These are phyloP conservation scores for Candida ascalaphidarum DNA, from an alignment of 805 yeast species.

Conservation along the genomic window DNA sequence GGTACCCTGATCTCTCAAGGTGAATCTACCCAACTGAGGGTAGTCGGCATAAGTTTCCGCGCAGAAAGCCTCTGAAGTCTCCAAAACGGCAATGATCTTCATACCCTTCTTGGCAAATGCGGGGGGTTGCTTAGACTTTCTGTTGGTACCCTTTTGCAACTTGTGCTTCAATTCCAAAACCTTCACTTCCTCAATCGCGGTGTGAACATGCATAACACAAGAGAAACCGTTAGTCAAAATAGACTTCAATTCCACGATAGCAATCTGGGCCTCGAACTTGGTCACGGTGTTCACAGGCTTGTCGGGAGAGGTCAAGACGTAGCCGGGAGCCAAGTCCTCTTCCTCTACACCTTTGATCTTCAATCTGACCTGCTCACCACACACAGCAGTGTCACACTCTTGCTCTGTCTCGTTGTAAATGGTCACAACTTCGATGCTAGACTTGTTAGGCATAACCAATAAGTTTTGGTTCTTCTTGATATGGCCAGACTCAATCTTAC, in stretches of 20 bases:
- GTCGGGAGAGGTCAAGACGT: constrained; percentile 77
- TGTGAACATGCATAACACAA: constrained; percentile 98
- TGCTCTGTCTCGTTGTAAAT: constrained; percentile 93
- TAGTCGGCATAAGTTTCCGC: constrained; percentile 87
- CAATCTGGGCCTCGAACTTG: constrained; percentile 90
- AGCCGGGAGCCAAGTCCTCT: constrained; percentile 90
- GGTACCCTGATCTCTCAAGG: constrained; percentile 96
- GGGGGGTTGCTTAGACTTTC: constrained; percentile 93
- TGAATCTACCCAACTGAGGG: constrained; percentile 96
- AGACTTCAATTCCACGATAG: constrained; percentile 92
- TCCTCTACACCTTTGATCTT: constrained; percentile 94
- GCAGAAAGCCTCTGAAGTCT: constrained; percentile 81
- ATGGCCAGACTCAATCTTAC: constrained; percentile 95
- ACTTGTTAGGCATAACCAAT: constrained; percentile 88
- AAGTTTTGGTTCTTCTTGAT: constrained; percentile 70
- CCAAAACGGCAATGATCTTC: constrained; percentile 92
- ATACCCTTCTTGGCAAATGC: constrained; percentile 98
- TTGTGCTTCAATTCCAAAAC: constrained; percentile 81
- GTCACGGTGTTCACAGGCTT: constrained; percentile 89
- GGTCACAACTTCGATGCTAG: constrained; percentile 73
- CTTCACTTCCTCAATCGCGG: constrained; percentile 93
- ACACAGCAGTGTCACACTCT: constrained; percentile 81
- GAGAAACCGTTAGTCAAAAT: constrained; percentile 93
- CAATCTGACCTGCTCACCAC: constrained; percentile 96
- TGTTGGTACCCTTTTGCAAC: constrained; percentile 93